Evolutionary conservation across 2,329 filamentous ascomycete genomes (phyloP).

Genomic region (Sordariomycetes sp.): DNA sequence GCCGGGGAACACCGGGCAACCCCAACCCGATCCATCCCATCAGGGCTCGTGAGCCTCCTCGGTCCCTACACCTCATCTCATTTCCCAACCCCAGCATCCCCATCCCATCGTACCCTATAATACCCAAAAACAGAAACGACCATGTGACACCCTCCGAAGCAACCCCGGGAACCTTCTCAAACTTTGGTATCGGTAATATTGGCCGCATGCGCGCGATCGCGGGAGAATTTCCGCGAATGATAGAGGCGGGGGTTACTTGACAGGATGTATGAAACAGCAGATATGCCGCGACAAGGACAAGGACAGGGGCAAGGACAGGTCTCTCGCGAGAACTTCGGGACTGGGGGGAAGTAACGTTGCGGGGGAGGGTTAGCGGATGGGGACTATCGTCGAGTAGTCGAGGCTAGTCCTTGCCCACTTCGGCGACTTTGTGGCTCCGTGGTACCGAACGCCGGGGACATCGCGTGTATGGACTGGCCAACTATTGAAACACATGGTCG

Average conservation of each 20-base stretch:
- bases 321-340: neutral
- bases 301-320: neutral
- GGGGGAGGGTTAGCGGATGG: neutral
- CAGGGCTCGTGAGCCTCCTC: neutral
- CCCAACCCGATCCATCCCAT: too few species aligned
- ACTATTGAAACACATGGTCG: neutral
- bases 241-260: neutral
- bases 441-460: too few species aligned
- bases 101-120: neutral
- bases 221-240: neutral
- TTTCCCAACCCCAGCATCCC: neutral
- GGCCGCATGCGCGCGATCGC: neutral
- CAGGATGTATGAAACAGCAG: neutral
- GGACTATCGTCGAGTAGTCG: too few species aligned
- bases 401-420: too few species aligned
- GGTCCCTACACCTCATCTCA: neutral
- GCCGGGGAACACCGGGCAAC: too few species aligned
- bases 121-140: neutral
- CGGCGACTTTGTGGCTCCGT: too few species aligned
- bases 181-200: neutral
- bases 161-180: neutral
- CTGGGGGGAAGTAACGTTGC: slow-evolving; percentile 1
- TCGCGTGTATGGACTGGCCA: neutral
- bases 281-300: neutral
- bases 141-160: neutral